Base-by-base conservation (phyloP, 257 asterid species). In the Rehmannia glutinosa region DNA sequence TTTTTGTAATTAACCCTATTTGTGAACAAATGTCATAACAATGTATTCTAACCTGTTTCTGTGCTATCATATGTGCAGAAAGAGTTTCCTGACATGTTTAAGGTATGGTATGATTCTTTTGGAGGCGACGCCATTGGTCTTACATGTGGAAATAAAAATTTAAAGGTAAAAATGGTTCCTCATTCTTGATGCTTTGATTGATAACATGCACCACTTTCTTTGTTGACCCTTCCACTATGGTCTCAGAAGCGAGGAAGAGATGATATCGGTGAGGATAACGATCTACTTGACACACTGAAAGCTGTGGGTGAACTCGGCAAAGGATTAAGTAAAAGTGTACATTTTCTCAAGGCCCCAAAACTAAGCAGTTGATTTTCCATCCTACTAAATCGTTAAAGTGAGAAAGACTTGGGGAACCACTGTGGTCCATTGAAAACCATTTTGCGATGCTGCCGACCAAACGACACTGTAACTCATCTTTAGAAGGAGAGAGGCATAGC, bases 51-150 rank as follows among this genome's bases (percentile, higher is more conserved):
- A 66, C 46, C 66, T 57, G 19, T 21, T 67, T 59, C 19, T 64
- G 6, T 45, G 67, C 27, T 24, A 28, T 75, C 20, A 0, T 19
- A 36, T 69, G 45, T 57, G 83, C 95, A 94, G 99, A 84, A 72
- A 59, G 93, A 66, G 73, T 87, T 88, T 47, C 83, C 88, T 1
- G 82, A 79, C 65, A 78, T 41, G 72, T 86, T 91, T 73, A 94
- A 87, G 80, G 87, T 94, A 53, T 94, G 99, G 99, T 87, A 82
- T 35, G 97, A 94, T 80, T 79, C 86, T 17, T 74, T 86, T 71
- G 99, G 99, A 66, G 97, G 97, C 23, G 99, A 91, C 62, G 96
- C 96, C 64, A 77, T 94, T 66, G 99, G 97, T 69, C 93, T 94
- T 39, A 94, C 99, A 13, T 82, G 82, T 73, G 84, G 78, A 75